Conservation (phyloP, 495 filamentous ascomycete species). For the Xylaria scruposa region DNA sequence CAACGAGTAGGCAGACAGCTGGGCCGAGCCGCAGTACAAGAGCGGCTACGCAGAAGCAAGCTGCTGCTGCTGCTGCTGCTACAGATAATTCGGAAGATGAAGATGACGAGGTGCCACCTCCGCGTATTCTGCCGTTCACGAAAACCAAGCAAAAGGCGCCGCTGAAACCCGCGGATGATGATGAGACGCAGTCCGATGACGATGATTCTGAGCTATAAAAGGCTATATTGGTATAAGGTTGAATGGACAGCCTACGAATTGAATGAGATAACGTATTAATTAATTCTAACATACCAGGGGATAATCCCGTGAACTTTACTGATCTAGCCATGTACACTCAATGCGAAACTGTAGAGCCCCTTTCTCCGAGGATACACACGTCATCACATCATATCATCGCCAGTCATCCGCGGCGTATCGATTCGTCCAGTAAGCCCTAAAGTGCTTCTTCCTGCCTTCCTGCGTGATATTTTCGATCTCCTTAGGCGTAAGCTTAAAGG, state of each 20-base stretch:
- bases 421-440: slow-evolving; percentile 68
- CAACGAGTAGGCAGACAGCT: slow-evolving; percentile 27
- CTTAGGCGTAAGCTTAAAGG: slow-evolving; percentile 72
- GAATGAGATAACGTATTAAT: slow-evolving; percentile 22
- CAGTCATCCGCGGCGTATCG: slow-evolving; percentile 68
- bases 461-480: slow-evolving; percentile 73
- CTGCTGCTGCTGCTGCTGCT: slow-evolving; percentile 18
- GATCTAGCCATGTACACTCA: not conserved
- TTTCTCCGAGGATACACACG: not conserved
- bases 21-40: slow-evolving; percentile 26
- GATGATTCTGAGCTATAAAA: slow-evolving; percentile 54
- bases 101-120: slow-evolving; percentile 27
- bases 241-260: slow-evolving; percentile 25
- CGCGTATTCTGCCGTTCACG: slow-evolving; percentile 43
- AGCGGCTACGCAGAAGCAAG: slow-evolving; percentile 37
- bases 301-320: not conserved
- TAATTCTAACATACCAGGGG: not conserved
- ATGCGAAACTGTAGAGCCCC: not conserved
- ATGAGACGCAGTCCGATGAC: slow-evolving; percentile 54
- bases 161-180: slow-evolving; percentile 37
- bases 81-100: slow-evolving; percentile 25
- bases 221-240: not conserved
- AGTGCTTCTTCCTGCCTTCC: slow-evolving; percentile 71
- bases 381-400: slow-evolving; percentile 42
- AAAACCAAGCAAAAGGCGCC: slow-evolving; percentile 34